Evolutionary conservation across 1,284 basidiomycete genomes (phyloP).

Genomic region (Polyporus tsugae): DNA sequence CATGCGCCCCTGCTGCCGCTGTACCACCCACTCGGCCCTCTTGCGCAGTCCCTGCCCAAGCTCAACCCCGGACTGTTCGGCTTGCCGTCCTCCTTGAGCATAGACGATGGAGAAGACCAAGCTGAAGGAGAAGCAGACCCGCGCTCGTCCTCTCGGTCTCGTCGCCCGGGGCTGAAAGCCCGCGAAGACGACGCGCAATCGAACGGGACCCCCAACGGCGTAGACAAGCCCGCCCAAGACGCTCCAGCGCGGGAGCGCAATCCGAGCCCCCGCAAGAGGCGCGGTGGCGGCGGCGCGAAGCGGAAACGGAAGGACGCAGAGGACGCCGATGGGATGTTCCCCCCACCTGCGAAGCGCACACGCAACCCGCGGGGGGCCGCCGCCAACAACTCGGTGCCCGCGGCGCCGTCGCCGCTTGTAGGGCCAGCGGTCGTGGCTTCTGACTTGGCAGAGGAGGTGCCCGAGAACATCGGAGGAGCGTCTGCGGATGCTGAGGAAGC

Average conservation of each 20-base stretch:
- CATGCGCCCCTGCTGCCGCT: conserved; percentile 65
- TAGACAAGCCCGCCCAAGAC: conserved; percentile 25
- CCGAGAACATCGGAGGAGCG: conserved; percentile 34
- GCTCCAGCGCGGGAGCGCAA: conserved; percentile 24
- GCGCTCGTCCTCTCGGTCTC: conserved; percentile 56
- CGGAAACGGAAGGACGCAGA: conserved; percentile 68
- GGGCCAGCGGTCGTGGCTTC: conserved; percentile 36
- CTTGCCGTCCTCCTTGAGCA: conserved; percentile 44
- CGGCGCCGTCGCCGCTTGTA: conserved; percentile 40
- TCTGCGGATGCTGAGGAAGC: conserved; percentile 33
- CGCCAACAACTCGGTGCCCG: conserved; percentile 32
- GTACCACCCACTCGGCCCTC: conserved; percentile 71
- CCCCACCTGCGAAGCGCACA: conserved; percentile 75
- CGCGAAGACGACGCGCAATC: conserved; percentile 47
- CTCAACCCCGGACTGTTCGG: conserved; percentile 67
- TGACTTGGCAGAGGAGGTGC: conserved; percentile 34
- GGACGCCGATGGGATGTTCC: conserved; percentile 71
- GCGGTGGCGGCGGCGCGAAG: conserved; percentile 50
- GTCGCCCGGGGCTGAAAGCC: conserved; percentile 59
- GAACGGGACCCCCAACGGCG: conserved; percentile 24
- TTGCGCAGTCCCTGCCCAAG: conserved; percentile 72
- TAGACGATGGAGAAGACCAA: conserved; percentile 42
- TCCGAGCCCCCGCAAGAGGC: conserved; percentile 47
- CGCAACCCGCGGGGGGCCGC: conserved; percentile 54
- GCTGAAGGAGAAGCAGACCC: conserved; percentile 49